Base-by-base conservation (phyloP, 2,329 filamentous ascomycete species). In the Ilyonectria destructans region DNA sequence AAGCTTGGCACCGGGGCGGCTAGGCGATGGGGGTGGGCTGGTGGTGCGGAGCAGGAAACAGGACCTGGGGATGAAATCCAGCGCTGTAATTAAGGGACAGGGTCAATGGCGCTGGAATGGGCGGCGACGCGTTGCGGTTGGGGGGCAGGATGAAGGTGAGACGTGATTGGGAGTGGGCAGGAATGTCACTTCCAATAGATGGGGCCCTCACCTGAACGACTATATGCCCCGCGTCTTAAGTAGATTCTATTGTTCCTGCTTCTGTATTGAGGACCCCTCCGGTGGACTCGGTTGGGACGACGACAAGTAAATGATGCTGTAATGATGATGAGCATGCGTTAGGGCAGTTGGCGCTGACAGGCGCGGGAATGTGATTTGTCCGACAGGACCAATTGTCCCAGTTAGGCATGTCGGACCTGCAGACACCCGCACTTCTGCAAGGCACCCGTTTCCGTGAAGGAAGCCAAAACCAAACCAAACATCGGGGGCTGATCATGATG, bases 41-140 rank as follows among this genome's bases (percentile, higher is more conserved):
- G 19, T 35, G 59, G 46, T 31, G 61, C 51, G 29, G 26, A 19
- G 43, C 49, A 48, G 58, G 49, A 31, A 57, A 43, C 33, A 56
- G 19, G 51, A 17, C 6, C 51, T 19, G 19, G 54, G 19, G 33
- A 37, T 15, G 15, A 49, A 43, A 59, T 60, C 45, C 46, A 45
- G 35, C 35, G 35, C 17, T 52, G 54, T 60, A 65, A 65, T 65
- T 60, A 60, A 58, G 62, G 62, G 57, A 35, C 57, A 49, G 17
- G 21, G 43, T 60, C 51, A 65, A 65, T 57, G 60, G 49, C 29
- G 52, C n/a, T 60, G 62, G 62, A 45, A 65, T 60, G 62, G 19
- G 33, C 40, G 26, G 43, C 40, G 40, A 35, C 23, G 62, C 26
- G 48, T 55, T 62, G 29, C 15, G 10, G 13, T 26, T 37, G 51